A percentile compares a stretch with the other conserved stretches of the same genome.
phyloP scores from a whole-genome alignment of 176 grass and related monocot species.

The Carex littledalei region DNA sequence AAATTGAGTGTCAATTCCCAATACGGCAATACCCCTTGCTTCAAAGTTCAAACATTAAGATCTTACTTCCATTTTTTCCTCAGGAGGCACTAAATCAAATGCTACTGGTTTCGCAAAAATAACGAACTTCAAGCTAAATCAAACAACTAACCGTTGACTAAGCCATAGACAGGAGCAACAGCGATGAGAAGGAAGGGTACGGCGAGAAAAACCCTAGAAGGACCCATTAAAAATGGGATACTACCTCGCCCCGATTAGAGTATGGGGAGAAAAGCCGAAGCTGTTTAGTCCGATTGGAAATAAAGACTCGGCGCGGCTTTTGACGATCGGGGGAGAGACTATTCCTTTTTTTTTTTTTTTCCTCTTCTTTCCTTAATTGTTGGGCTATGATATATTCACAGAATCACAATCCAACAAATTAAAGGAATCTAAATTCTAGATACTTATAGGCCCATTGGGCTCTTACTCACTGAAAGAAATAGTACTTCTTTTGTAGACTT shows the following conservation, averaged over 20 bases:
- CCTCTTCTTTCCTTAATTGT: neutral
- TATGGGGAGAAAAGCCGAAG: neutral
- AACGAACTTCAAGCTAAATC: neutral
- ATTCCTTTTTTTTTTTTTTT: neutral
- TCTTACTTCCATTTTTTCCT: neutral
- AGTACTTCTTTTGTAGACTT: neutral
- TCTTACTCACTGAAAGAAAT: neutral
- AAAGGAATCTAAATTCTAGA: neutral
- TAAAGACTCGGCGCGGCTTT: neutral
- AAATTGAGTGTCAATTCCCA: neutral
- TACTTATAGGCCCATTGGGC: neutral
- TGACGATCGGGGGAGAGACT: neutral
- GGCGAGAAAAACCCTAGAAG: neutral
- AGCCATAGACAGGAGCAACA: neutral
- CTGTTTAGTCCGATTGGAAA: constrained; percentile 1
- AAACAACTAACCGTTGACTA: constrained; percentile 13
- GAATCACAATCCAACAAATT: neutral
- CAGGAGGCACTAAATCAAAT: neutral
- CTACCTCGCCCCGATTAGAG: neutral
- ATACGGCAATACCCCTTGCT: neutral
- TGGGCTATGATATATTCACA: neutral
- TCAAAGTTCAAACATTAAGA: neutral
- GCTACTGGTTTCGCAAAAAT: neutral
- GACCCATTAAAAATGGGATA: neutral
- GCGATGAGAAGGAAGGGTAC: constrained; percentile 1